Evolutionary conservation across 306 rosid genomes (phyloP).

Genomic region (Glycine tomentella): DNA sequence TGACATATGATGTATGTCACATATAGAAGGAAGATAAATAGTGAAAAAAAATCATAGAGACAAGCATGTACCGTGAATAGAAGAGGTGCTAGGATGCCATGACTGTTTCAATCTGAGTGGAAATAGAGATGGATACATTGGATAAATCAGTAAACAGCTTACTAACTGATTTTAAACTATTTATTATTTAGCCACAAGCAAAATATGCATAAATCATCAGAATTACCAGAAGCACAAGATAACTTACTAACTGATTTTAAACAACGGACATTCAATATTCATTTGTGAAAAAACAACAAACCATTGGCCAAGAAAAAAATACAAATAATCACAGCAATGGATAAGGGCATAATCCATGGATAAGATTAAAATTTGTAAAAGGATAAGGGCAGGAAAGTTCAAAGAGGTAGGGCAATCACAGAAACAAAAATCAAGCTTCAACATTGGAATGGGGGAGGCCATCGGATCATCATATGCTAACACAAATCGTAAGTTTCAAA

Average conservation of each 20-base stretch:
- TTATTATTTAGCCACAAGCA: conserved; percentile 29
- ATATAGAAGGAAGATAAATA: no score
- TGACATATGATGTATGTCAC: no score
- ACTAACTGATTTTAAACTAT: no score
- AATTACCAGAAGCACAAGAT: conserved; percentile 29
- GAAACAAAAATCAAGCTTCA: no score
- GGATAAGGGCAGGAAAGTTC: not conserved
- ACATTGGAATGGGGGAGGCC: not conserved
- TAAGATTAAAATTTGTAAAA: not conserved
- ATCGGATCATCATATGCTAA: not conserved
- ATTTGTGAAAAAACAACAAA: not conserved
- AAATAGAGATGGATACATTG: no score
- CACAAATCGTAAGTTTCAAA: no score
- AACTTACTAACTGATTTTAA: not conserved
- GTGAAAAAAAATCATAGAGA: no score
- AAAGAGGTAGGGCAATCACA: not conserved
- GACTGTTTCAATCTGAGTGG: no score
- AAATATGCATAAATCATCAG: conserved; percentile 31
- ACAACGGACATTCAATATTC: conserved; percentile 15
- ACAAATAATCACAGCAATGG: not conserved
- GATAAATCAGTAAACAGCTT: not conserved
- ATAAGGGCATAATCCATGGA: not conserved
- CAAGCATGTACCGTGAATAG: no score
- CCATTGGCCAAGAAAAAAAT: not conserved
- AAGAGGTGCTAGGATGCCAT: no score